Conservation (phyloP, 352 stramenopile genomes). For the Globisporangium orthogonon region DNA sequence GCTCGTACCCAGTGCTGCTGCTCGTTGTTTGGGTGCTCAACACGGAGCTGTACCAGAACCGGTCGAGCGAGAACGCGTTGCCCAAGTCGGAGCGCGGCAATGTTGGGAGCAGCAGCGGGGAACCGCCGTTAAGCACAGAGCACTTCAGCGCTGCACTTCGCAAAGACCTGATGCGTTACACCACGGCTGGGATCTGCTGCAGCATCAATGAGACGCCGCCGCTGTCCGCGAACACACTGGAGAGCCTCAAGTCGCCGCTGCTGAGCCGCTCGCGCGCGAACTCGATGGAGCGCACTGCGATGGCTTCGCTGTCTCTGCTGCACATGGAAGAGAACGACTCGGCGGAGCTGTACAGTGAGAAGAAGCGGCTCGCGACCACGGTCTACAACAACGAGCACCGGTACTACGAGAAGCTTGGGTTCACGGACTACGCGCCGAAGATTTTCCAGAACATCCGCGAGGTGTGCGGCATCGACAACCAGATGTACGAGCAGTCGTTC, state of each 20-base stretch:
- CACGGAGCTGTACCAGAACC: slow-evolving; percentile 78
- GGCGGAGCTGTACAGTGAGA: slow-evolving; percentile 65
- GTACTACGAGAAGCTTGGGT: slow-evolving; percentile 84
- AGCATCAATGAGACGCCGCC: slow-evolving; percentile 57
- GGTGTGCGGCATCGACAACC: slow-evolving; percentile 69
- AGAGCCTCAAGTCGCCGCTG: slow-evolving; percentile 38
- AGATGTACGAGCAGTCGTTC: slow-evolving; percentile 81
- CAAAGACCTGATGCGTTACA: slow-evolving; percentile 85
- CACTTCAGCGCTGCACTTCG: slow-evolving; percentile 74
- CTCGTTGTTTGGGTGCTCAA: slow-evolving; percentile 78
- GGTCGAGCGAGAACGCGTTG: slow-evolving; percentile 61
- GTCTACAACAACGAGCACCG: slow-evolving; percentile 81
- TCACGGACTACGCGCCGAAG: slow-evolving; percentile 81
- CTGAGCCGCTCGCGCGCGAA: slow-evolving; percentile 26
- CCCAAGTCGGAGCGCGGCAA: slow-evolving; percentile 42
- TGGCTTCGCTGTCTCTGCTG: slow-evolving; percentile 39
- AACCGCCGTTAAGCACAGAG: slow-evolving; percentile 31
- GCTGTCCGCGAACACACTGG: slow-evolving; percentile 3
- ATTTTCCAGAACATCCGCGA: slow-evolving; percentile 83
- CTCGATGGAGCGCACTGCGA: slow-evolving; percentile 36
- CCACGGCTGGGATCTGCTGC: slow-evolving; percentile 73
- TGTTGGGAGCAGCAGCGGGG: slow-evolving; percentile 18
- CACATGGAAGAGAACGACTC: slow-evolving; percentile 59
- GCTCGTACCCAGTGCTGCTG: slow-evolving; percentile 63
- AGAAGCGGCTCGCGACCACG: slow-evolving; percentile 74